Base-by-base conservation (phyloP, 2,329 filamentous ascomycete genomes). In the Pseudogymnoascus sp. region DNA sequence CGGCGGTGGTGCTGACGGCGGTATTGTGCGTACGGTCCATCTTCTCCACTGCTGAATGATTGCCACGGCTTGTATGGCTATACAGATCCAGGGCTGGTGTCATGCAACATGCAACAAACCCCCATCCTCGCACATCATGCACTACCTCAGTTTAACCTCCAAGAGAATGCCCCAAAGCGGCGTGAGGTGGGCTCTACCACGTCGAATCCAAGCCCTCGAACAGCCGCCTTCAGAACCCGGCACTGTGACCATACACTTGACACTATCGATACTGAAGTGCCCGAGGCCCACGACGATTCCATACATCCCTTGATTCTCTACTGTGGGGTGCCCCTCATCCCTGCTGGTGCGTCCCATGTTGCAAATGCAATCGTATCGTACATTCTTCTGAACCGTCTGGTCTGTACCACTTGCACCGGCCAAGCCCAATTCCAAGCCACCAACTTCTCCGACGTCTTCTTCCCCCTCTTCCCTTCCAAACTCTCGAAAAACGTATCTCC, bases 331-430 rank as follows among this genome's bases (percentile, higher is more conserved):
- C 50, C 50, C 50, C 50, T 56, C 29, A 56, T 33, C 50, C 50
- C 50, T 56, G 50, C 50, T 56, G 50, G 50, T 56, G 50, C 50
- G 50, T 56, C 50, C 50, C 50, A 56, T 56, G 50, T 56, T 56
- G 50, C 50, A 56, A 56, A 56, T 56, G 50, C 50, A 56, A 33
- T 56, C 50, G 50, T 19, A 33, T 56, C 50, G 50, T 19, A 56
- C 50, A 19, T 56, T 33, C 50, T 56, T 56, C 29, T 56, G 29
- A 56, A 56, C 50, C 50, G 50, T 56, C 50, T 33, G 29, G 50
- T 56, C 50, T 56, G 50, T 56, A 56, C 29, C 50, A 56, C 50
- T 56, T 56, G n/a, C 26, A 56, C 7, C 29, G 50, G 50, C 50
- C 50, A 56, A 56, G 50, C 50, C 50, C 26, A 56, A 19, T 56